Conservation (phyloP, 176 grass and related monocot species). For the Luzula sylvatica region DNA sequence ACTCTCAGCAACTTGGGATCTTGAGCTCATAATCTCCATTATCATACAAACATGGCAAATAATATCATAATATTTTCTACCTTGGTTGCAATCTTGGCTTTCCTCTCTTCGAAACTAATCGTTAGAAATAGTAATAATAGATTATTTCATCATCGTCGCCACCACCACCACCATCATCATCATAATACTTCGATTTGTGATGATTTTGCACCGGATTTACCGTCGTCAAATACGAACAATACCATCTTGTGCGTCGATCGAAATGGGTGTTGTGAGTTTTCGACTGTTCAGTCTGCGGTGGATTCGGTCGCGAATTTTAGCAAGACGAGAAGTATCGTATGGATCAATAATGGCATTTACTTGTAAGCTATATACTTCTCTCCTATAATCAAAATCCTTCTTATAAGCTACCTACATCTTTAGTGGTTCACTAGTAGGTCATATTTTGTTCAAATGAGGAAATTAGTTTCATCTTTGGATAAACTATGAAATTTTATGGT, state of each 20-base stretch:
- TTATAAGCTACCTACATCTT: background rate
- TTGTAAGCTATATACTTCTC: conserved; percentile 36
- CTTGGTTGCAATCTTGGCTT: conserved; percentile 24
- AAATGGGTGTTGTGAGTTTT: conserved; percentile 75
- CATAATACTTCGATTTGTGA: conserved; percentile 36
- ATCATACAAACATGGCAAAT: background rate
- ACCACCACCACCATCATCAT: background rate
- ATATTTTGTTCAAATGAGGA: too few relatives aligned
- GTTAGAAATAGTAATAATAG: background rate
- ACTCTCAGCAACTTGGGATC: background rate
- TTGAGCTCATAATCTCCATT: too few relatives aligned
- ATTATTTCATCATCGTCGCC: background rate
- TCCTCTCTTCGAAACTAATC: conserved; percentile 15
- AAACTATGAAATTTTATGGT: background rate
- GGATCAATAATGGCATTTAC: conserved; percentile 86
- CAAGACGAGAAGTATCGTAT: conserved; percentile 51
- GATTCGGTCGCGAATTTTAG: conserved; percentile 34
- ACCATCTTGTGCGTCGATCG: conserved; percentile 54
- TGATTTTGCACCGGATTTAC: conserved; percentile 54
- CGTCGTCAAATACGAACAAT: conserved; percentile 25
- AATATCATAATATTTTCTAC: conserved; percentile 20
- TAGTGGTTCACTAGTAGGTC: too few relatives aligned
- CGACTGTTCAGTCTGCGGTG: conserved; percentile 46
- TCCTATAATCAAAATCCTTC: too few relatives aligned
- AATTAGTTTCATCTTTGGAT: too few relatives aligned